These are phyloP conservation scores for Wickerhamia fluorescens DNA, from an alignment of 805 yeast genomes.

Conservation along the genomic window DNA sequence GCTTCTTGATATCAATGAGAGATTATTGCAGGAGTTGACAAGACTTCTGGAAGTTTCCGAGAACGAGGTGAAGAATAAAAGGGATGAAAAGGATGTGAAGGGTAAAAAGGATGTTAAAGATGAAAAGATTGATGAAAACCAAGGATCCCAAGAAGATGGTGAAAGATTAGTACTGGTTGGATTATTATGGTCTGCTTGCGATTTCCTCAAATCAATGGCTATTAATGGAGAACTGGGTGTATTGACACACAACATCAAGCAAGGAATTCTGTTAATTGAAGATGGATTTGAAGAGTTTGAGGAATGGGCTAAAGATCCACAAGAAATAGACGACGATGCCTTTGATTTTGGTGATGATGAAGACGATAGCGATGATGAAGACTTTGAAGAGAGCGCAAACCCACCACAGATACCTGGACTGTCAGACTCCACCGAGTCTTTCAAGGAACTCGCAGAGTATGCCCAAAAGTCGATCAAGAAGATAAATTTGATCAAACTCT, in stretches of 20 bases:
- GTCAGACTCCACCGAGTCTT: constrained; percentile 5
- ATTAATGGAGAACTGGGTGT: constrained; percentile 48
- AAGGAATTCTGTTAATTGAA: constrained; percentile 39
- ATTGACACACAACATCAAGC: constrained; percentile 40
- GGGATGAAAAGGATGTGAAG: constrained; percentile 5
- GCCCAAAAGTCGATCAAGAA: constrained; percentile 46
- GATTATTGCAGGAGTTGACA: constrained; percentile 22
- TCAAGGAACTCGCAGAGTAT: constrained; percentile 27
- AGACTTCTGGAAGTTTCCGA: constrained; percentile 5
- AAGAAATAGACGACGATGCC: constrained; percentile 31
- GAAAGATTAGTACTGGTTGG: constrained; percentile 55
- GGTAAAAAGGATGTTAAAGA: constrained; percentile 11
- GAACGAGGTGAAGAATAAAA: constrained; percentile 1
- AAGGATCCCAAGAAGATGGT: constrained; percentile 13
- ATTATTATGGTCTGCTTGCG: constrained; percentile 66
- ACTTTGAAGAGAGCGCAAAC: constrained; percentile 10
- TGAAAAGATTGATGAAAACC: too few species aligned
- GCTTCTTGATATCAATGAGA: constrained; percentile 11
- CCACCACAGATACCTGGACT: constrained; percentile 10
- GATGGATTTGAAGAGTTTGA: constrained; percentile 64
- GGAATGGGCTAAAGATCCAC: constrained; percentile 65
- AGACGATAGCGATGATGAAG: constrained; percentile 17
- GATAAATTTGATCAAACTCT: constrained; percentile 48
- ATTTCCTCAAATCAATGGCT: constrained; percentile 34
- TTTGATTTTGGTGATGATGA: constrained; percentile 48